Percentiles rank a stretch among this genome's conserved stretches.
phyloP scores from a whole-genome alignment of 2,329 filamentous ascomycete species.

The Huntiella savannae region DNA sequence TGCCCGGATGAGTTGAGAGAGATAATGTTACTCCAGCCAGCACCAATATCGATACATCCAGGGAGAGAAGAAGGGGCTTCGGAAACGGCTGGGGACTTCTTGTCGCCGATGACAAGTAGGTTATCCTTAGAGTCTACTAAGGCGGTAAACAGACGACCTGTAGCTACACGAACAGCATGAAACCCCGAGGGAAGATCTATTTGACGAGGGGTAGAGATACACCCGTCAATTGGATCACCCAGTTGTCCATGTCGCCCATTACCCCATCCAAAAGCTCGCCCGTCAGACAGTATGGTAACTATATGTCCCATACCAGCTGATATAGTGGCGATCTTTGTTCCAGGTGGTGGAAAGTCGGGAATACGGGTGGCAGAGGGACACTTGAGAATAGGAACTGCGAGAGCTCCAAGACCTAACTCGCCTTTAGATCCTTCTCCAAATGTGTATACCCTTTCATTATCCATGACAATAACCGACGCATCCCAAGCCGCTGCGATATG shows the following conservation, averaged over 20 bases:
- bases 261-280: conserved; percentile 75
- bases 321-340: conserved; percentile 40
- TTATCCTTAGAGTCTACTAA: conserved; percentile 26
- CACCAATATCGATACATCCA: conserved; percentile 48
- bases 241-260: conserved; percentile 72
- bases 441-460: conserved; percentile 33
- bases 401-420: conserved; percentile 46
- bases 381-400: conserved; percentile 22
- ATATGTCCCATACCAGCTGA: conserved; percentile 62
- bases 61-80: conserved; percentile 32
- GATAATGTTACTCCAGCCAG: conserved; percentile 71
- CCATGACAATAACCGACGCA: conserved; percentile 42
- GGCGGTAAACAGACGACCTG: conserved; percentile 73
- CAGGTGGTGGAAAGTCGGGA: conserved; percentile 42
- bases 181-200: conserved; percentile 37
- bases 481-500: conserved; percentile 62
- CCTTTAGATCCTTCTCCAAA: conserved; percentile 51
- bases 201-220: conserved; percentile 40
- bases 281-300: conserved; percentile 52
- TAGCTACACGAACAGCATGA: conserved; percentile 45
- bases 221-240: conserved; percentile 31
- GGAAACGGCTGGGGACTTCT: conserved; percentile 51
- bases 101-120: conserved; percentile 48
- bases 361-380: conserved; percentile 31
- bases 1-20: conserved; percentile 41